A percentile compares a stretch with the other conserved stretches of the same genome.
Conservation (phyloP, 495 filamentous ascomycete genomes). For the Aspergillus funiculosus region DNA sequence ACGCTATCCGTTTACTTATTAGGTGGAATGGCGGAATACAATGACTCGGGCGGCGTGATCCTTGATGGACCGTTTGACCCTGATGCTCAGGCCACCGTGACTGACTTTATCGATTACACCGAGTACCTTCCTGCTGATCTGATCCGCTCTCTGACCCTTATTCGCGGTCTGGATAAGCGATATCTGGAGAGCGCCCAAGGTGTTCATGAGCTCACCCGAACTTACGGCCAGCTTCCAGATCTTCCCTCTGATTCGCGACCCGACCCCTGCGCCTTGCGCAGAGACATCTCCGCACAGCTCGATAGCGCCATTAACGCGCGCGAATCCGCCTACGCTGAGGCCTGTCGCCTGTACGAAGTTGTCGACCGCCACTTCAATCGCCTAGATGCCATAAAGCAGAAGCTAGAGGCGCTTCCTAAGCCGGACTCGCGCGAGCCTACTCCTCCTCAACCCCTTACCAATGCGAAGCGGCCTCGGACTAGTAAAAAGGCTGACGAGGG, state of each 20-base stretch:
- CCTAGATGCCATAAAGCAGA: constrained; percentile 68
- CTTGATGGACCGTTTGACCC: constrained; percentile 60
- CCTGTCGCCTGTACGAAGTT: constrained; percentile 69
- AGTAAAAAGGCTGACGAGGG: constrained; percentile 37
- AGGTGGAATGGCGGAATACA: constrained; percentile 32
- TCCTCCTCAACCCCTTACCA: constrained; percentile 47
- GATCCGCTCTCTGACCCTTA: constrained; percentile 80
- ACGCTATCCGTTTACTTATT: constrained; percentile 17
- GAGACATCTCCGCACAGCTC: constrained; percentile 67
- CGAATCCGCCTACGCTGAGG: constrained; percentile 74
- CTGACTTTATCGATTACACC: constrained; percentile 93
- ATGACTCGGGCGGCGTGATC: constrained; percentile 44
- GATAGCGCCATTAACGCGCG: constrained; percentile 69
- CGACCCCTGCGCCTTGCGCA: constrained; percentile 57
- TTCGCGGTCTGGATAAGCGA: constrained; percentile 71
- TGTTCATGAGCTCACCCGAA: constrained; percentile 66
- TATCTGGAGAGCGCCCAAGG: constrained; percentile 59
- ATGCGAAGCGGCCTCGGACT: constrained; percentile 48
- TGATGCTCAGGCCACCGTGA: constrained; percentile 89
- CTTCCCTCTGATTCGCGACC: constrained; percentile 49
- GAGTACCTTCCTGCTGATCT: constrained; percentile 95
- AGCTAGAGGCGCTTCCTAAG: constrained; percentile 71
- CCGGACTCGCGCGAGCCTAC: constrained; percentile 66
- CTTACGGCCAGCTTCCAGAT: constrained; percentile 66
- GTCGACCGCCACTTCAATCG: constrained; percentile 74